phyloP scores from a whole-genome alignment of 345 rosid species.

The Salix udensis region DNA sequence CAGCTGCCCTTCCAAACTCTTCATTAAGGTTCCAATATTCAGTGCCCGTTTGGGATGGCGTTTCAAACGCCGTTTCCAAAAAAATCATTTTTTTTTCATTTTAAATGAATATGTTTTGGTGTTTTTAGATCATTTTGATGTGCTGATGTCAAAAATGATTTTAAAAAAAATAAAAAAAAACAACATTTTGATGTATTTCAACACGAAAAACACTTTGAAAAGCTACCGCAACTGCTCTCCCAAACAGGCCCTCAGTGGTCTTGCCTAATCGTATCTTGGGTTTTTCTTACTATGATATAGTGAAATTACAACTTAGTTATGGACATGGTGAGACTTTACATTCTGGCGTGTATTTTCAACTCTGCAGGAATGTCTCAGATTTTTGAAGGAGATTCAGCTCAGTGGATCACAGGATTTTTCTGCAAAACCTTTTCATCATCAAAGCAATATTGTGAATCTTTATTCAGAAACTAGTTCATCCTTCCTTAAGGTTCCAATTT shows the following conservation, averaged over 20 bases:
- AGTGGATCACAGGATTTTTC: constrained; percentile 62
- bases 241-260: no score
- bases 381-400: constrained; percentile 64
- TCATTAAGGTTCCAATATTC: background rate
- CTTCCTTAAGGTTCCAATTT: constrained; percentile 61
- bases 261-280: background rate
- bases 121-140: no score
- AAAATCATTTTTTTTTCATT: no score
- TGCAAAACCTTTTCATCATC: constrained; percentile 50
- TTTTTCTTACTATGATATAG: background rate
- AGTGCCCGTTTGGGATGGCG: no score
- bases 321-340: background rate
- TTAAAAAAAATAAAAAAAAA: no score
- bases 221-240: no score
- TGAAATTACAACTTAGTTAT: background rate
- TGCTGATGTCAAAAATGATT: no score
- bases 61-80: no score
- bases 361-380: constrained; percentile 85
- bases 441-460: constrained; percentile 48
- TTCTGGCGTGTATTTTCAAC: constrained; percentile 22
- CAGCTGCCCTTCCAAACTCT: background rate
- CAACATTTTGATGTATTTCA: no score
- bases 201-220: no score
- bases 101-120: no score
- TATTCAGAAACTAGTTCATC: constrained; percentile 57